Base-by-base conservation (phyloP, 352 stramenopile genomes). In the Phytopythium litorale region DNA sequence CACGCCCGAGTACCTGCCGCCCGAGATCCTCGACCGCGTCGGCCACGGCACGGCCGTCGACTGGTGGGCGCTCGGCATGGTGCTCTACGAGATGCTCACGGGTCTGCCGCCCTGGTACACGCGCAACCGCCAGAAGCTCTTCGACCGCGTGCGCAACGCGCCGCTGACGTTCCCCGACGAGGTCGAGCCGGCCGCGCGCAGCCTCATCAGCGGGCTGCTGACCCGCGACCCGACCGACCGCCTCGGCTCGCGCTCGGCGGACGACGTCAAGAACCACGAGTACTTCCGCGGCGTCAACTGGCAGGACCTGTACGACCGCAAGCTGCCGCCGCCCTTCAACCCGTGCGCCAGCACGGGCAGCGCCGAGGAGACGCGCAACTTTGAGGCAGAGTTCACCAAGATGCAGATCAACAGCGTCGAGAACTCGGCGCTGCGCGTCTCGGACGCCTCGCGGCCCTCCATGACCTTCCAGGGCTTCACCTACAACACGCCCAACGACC, bases 401-500 rank as follows among this genome's bases (percentile, higher is more conserved):
- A 94, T 97, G 88, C 80, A 90, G 63, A 85, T 96, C 69, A 89
- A 94, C 71, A 92, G 82, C 40, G 84, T 94, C 48, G 80, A 91
- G 56, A 90, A 83, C 65, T 87, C 80, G 61, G 67, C 65, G 42
- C 64, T 91, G 60, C 80, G 83, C 56, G 77, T 87, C 12, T 93
- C 84, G 32, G 83, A 94, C 62, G 78, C 83, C 13, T 92, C 81
- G 51, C 81, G 87, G 46, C 81, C 81, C 60, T 94, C 84, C 57
- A 93, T 92, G 78, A 96, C 87, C 56, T 96, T 96, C 73, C 83
- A 94, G 68, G 87, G 85, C 18, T 96, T 96, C 69, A 94, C 87
- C 53, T 96, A 94, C 76, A 92, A 96, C 72, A 96, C 87, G 62
- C 87, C 87, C 25, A 96, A 92, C 67, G 86, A 95, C 56, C 64